Evolutionary conservation across 2,329 filamentous ascomycete genomes (phyloP).

Genomic region (Colletotrichum chrysophilum): DNA sequence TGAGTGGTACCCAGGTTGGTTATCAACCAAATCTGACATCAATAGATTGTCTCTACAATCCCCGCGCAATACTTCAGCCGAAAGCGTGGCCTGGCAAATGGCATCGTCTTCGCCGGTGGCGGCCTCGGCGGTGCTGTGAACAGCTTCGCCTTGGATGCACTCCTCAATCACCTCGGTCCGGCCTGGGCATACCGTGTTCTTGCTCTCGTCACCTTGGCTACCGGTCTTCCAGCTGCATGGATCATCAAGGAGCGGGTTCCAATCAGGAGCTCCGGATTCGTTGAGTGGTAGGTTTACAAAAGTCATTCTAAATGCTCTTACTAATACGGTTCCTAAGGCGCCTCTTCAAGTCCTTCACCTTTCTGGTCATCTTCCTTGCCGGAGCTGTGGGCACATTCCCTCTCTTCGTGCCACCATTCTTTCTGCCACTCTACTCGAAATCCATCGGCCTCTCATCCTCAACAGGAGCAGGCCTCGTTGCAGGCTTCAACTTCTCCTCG

Average conservation of each 20-base stretch:
- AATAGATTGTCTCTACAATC: conserved; percentile 46
- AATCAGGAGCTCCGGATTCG: conserved; percentile 39
- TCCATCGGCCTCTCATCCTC: conserved; percentile 59
- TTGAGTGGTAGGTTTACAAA: conserved; percentile 50
- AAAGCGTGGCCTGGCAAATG: conserved; percentile 61
- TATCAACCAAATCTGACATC: neutral
- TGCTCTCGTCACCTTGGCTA: conserved; percentile 55
- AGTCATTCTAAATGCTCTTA: neutral
- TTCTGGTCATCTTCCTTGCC: conserved; percentile 57
- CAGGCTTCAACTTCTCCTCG: conserved; percentile 66
- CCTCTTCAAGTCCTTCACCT: conserved; percentile 57
- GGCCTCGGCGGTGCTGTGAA: conserved; percentile 61
- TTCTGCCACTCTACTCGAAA: conserved; percentile 60
- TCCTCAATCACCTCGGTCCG: conserved; percentile 50
- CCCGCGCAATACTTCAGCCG: conserved; percentile 60
- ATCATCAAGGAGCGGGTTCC: conserved; percentile 54
- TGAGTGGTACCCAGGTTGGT: neutral
- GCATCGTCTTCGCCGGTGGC: conserved; percentile 57
- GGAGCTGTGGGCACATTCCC: conserved; percentile 64
- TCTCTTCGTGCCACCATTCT: conserved; percentile 66
- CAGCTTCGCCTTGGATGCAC: conserved; percentile 51
- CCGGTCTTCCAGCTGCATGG: conserved; percentile 60
- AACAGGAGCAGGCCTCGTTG: conserved; percentile 61
- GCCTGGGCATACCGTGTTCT: conserved; percentile 60
- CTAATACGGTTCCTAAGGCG: conserved; percentile 36